Evolutionary conservation across 768 basidiomycete species (phyloP), one percentile per base, ranked within the genome.

Genomic region (Xerocomus spinulosus): DNA sequence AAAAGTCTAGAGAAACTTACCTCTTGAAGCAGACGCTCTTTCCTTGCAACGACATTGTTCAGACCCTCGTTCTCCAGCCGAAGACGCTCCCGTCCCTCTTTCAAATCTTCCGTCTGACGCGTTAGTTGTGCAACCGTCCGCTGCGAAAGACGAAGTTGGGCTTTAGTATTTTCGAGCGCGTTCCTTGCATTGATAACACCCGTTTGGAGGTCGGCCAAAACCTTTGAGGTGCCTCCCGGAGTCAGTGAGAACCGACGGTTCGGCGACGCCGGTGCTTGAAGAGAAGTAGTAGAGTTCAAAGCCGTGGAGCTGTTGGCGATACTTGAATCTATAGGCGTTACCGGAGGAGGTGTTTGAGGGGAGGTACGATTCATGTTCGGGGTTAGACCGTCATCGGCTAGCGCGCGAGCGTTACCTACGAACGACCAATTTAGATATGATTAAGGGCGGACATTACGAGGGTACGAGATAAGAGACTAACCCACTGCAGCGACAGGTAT

Each of bases 21-120:
- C 74, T 94, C 92, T 68, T 93, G 92, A 52, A 92, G 67, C 46
- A 92, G 57, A 53, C 92, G 75, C 68, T 94, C 92, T 63, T 93
- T 93, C 50, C 92, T 74, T 24, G 88, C 80, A 20, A 94, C 86
- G 15, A 92, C 90, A 52, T 90, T 89, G 58, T 91, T 91, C 55
- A 93, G 65, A 3, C 85, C 86, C 61, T 93, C 92, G 57, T 91
- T 93, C 68, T 94, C 92, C 42, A 90, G 61, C 48, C 89, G 68
- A 53, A 92, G 67, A 40, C 92, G 73, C 65, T 94, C 92, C 53
- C 90, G 75, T 3, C 81, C 85, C 63, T 93, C 92, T 63, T 92
- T 92, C 62, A 92, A 64, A 64, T 94, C 92, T 63, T 93, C 92
- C 21, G 85, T 85, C 67, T 88, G 87, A 36, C 90, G 72, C 32